Evolutionary conservation across 768 basidiomycete species (phyloP), one percentile per base, ranked within the genome.

Genomic region (Tulasnella sp.): DNA sequence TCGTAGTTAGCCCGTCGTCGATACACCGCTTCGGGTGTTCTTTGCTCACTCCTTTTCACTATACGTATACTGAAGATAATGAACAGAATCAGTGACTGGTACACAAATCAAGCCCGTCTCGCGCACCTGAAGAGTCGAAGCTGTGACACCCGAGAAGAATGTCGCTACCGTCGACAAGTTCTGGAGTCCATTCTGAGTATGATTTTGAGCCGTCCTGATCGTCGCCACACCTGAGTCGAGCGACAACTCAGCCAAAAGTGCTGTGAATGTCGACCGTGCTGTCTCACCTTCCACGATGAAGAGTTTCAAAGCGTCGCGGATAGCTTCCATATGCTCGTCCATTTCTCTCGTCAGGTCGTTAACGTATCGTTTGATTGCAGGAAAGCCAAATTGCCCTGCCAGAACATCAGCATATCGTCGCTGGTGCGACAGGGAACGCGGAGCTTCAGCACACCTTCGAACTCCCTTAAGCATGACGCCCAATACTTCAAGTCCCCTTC

Each of bases 401-500:
- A 71, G 69, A 5, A 34, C 1, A 35, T 66, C 42, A 39, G 41
- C 74, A 67, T n/a, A n/a, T n/a, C n/a, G 9, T 7, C 64, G 59
- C n/a, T 34, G 5, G 64, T 65, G 14, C 29, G 34, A 5, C 63
- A 32, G 32, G 40, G 47, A 37, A 65, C 39, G 68, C 22, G 1
- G 52, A 22, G 12, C 3, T 26, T 17, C 37, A 7, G 35, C 80
- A 71, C 75, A 87, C 89, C 86, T 75, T 83, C 79, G 76, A 90
- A 92, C 72, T 86, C 86, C 74, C 82, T 83, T 65, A 92, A 79
- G 77, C 89, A 90, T 44, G 88, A 89, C 12, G 89, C 84, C 90
- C 90, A 90, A 75, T 90, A 90, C 88, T 86, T 87, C 40, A 91
- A 81, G 78, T 92, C 89, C 0, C 86, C 86, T 77, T 90, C 87